phyloP scores from a whole-genome alignment of 345 rosid genomes.

The Citrus unshiu region DNA sequence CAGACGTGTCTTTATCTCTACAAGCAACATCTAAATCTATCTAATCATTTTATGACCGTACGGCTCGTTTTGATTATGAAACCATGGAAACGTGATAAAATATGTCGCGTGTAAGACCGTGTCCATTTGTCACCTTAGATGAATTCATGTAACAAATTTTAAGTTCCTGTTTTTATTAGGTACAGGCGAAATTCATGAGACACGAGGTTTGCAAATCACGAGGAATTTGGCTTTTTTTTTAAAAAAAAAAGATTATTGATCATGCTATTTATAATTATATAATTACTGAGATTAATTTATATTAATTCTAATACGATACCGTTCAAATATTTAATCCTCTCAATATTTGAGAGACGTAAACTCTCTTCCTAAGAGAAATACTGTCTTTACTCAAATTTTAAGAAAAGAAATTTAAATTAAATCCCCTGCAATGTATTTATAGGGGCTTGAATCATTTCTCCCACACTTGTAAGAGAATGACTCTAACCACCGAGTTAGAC shows the following conservation, averaged over 20 bases:
- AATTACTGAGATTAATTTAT: accelerated
- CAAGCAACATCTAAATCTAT: not conserved
- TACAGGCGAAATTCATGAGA: too few species aligned
- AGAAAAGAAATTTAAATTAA: too few species aligned
- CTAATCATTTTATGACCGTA: not conserved
- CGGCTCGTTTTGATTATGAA: not conserved
- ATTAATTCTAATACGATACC: accelerated
- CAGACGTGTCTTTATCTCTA: not conserved
- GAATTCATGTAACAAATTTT: too few species aligned
- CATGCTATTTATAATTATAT: too few species aligned
- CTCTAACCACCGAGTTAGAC: accelerated
- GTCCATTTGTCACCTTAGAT: too few species aligned
- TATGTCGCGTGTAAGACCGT: too few species aligned
- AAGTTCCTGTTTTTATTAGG: too few species aligned
- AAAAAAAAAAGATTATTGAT: accelerated
- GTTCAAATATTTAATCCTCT: too few species aligned
- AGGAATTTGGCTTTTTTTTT: too few species aligned
- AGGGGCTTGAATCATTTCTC: accelerated
- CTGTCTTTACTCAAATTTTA: accelerated
- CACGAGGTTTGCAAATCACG: too few species aligned
- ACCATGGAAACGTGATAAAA: too few species aligned
- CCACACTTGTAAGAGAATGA: accelerated
- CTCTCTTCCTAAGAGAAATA: accelerated
- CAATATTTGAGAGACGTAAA: too few species aligned
- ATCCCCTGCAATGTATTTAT: accelerated